These are phyloP conservation scores for Penicillium carneum DNA, from an alignment of 2,329 filamentous ascomycete species.

Conservation along the genomic window DNA sequence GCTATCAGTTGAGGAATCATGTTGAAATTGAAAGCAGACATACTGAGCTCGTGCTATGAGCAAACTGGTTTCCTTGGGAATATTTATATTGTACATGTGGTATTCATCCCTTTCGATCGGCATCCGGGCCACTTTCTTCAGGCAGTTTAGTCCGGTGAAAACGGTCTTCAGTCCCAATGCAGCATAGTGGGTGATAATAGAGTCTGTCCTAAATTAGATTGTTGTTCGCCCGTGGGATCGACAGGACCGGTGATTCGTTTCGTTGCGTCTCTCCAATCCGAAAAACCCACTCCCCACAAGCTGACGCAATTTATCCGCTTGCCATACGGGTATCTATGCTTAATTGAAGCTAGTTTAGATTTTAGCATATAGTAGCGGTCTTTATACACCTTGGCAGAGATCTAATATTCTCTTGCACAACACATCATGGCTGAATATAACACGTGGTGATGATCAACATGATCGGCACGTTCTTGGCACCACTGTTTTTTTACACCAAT, in stretches of 20 bases:
- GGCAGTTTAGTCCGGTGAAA: background rate
- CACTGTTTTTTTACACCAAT: conserved; percentile 18
- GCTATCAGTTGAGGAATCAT: conserved; percentile 21
- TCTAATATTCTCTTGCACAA: background rate
- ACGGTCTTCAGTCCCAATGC: conserved; percentile 7
- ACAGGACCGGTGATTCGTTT: conserved; percentile 6
- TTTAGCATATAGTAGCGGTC: background rate
- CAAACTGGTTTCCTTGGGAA: background rate
- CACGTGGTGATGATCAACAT: conserved; percentile 9
- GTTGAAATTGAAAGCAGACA: background rate
- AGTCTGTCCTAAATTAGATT: background rate
- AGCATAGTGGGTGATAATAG: conserved; percentile 5
- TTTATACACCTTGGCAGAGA: background rate
- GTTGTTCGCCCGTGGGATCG: conserved; percentile 1
- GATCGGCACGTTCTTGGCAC: conserved; percentile 10
- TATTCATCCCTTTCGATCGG: conserved; percentile 1
- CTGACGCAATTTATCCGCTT: background rate
- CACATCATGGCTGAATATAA: background rate
- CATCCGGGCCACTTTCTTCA: background rate
- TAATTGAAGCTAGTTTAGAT: background rate
- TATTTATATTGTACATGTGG: conserved; percentile 4
- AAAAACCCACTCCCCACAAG: background rate
- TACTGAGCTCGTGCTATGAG: background rate
- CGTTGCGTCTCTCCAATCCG: background rate
- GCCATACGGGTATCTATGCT: background rate